These are phyloP conservation scores for Mucor velutinosus DNA, from an alignment of 371 early-diverging fungal genomes.

Conservation along the genomic window DNA sequence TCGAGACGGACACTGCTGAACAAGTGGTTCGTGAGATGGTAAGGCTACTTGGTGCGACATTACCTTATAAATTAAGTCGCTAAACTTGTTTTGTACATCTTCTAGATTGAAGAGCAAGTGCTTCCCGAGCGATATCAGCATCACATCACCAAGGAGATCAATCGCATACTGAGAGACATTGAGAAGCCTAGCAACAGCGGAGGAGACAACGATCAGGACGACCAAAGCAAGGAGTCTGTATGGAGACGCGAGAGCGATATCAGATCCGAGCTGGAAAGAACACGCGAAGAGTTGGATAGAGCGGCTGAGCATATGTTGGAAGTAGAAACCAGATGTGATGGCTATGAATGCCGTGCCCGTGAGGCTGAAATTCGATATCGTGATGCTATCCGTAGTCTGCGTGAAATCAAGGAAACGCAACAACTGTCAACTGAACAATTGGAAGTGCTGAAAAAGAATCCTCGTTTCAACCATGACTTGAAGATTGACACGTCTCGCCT, in stretches of 20 bases:
- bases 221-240: slow-evolving; percentile 28
- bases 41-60: slow-evolving; percentile 52
- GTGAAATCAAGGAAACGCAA: slow-evolving; percentile 18
- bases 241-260: slow-evolving; percentile 49
- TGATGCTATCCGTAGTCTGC: slow-evolving; percentile 30
- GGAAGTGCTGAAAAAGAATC: slow-evolving; percentile 3
- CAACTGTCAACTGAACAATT: slow-evolving; percentile 14
- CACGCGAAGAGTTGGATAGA: slow-evolving; percentile 29
- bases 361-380: slow-evolving; percentile 36
- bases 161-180: slow-evolving; percentile 80
- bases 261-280: slow-evolving; percentile 38
- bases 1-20: slow-evolving; percentile 87
- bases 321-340: slow-evolving; percentile 34
- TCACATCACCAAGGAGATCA: slow-evolving; percentile 83
- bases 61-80: neutral
- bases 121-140: slow-evolving; percentile 74
- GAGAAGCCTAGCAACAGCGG: slow-evolving; percentile 39
- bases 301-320: slow-evolving; percentile 37
- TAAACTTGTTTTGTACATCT: neutral
- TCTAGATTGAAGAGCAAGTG: slow-evolving; percentile 78
- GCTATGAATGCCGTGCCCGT: slow-evolving; percentile 27
- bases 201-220: slow-evolving; percentile 44
- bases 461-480: slow-evolving; percentile 17
- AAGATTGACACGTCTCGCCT: slow-evolving; percentile 23
- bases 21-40: slow-evolving; percentile 91